Evolutionary conservation across 2,329 filamentous ascomycete genomes (phyloP).

Genomic region (Dactylellina cionopaga): DNA sequence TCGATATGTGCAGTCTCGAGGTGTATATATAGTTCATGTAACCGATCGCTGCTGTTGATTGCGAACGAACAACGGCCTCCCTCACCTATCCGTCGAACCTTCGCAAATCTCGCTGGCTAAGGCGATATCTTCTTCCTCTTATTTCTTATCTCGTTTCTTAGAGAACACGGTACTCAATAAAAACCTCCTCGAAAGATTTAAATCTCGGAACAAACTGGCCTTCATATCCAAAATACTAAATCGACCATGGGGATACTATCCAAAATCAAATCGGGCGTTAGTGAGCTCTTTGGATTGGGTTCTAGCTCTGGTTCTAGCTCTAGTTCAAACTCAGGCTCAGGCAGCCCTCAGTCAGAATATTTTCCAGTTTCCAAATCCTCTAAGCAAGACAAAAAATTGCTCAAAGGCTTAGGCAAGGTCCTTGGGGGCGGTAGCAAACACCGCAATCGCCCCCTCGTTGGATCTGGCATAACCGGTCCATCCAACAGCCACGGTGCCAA

Average conservation of each 20-base stretch:
- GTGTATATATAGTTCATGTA: background rate
- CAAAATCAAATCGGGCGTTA: constrained; percentile 3
- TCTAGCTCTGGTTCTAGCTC: constrained; percentile 7
- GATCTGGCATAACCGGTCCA: background rate
- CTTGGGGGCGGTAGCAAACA: background rate
- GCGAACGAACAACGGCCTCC: background rate
- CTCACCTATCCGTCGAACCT: background rate
- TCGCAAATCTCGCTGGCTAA: constrained; percentile 6
- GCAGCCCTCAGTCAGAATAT: background rate
- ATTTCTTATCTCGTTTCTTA: background rate
- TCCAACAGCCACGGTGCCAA: background rate
- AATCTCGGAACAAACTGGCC: background rate
- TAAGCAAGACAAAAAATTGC: constrained; percentile 1
- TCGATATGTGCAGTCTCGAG: too few relatives aligned
- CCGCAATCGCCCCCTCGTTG: background rate
- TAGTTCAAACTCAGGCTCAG: background rate
- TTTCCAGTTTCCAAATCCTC: background rate
- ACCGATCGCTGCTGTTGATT: background rate
- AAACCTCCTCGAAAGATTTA: too few relatives aligned
- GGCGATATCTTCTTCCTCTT: background rate
- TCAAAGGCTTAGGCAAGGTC: background rate
- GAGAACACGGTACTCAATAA: too few relatives aligned
- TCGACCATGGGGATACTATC: constrained; percentile 2
- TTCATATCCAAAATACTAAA: background rate
- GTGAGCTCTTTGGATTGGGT: constrained; percentile 14